phyloP scores from a whole-genome alignment of 2,329 filamentous ascomycete genomes.

The Capronia epimyces region DNA sequence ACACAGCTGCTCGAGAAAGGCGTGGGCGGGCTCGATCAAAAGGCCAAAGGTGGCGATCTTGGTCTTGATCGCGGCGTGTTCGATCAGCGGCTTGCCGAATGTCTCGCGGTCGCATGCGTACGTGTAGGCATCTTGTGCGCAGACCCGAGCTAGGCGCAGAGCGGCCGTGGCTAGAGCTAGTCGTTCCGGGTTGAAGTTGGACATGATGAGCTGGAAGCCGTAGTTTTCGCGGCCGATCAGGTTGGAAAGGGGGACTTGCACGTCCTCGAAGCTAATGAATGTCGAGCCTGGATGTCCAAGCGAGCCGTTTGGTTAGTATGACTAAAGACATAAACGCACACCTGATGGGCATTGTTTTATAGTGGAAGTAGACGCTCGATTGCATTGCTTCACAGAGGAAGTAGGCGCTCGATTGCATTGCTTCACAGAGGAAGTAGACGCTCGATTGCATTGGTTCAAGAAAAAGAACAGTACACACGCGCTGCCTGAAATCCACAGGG shows the following conservation, averaged over 20 bases:
- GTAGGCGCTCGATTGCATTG: background rate
- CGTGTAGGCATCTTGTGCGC: slow-evolving; percentile 54
- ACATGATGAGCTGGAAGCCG: slow-evolving; percentile 71
- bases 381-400: background rate
- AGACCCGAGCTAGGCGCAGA: slow-evolving; percentile 58
- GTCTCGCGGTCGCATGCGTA: slow-evolving; percentile 64
- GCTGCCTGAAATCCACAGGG: too few relatives aligned
- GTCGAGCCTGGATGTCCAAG: slow-evolving; percentile 62
- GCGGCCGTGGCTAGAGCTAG: slow-evolving; percentile 61
- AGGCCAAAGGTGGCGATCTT: slow-evolving; percentile 64
- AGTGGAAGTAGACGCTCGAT: background rate
- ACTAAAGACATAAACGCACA: background rate
- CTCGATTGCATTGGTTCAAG: too few relatives aligned
- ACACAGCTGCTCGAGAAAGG: slow-evolving; percentile 52
- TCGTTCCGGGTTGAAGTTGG: slow-evolving; percentile 75
- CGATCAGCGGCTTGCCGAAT: slow-evolving; percentile 64
- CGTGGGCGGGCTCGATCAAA: slow-evolving; percentile 62
- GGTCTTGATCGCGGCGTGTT: slow-evolving; percentile 68
- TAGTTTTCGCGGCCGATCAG: slow-evolving; percentile 63
- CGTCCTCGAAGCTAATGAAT: slow-evolving; percentile 70
- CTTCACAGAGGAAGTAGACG: background rate
- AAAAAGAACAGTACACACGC: too few relatives aligned
- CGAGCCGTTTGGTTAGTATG: background rate
- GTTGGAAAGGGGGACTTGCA: slow-evolving; percentile 66
- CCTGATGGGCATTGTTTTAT: background rate